Percentiles rank a stretch among this genome's conserved stretches.
Evolutionary conservation across 371 early-diverging fungal species (phyloP).

Genomic region (Mucor saturninus): DNA sequence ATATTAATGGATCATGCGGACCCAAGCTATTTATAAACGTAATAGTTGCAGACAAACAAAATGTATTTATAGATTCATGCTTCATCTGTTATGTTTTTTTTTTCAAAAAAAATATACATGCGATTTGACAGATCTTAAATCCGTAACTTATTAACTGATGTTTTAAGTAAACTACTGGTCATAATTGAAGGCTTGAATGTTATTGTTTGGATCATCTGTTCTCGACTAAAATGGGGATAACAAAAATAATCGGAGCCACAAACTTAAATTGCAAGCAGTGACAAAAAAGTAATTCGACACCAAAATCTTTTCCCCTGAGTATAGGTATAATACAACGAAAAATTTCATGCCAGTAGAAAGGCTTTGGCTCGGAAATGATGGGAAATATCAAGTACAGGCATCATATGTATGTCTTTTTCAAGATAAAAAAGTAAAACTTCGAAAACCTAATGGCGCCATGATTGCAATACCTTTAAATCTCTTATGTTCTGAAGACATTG

Average conservation of each 20-base stretch:
- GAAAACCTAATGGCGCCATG: constrained; percentile 38
- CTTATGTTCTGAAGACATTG: constrained; percentile 39
- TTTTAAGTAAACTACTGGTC: no score
- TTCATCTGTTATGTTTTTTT: no score
- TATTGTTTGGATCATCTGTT: not conserved
- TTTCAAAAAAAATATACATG: no score
- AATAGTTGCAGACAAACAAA: no score
- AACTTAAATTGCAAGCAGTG: not conserved
- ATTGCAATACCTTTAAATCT: constrained; percentile 46
- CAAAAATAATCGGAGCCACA: not conserved
- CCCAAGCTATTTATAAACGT: no score
- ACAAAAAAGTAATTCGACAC: not conserved
- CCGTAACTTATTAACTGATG: no score
- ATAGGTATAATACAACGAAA: not conserved
- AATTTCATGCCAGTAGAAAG: constrained; percentile 16
- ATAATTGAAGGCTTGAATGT: not conserved
- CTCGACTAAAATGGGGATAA: not conserved
- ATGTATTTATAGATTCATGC: no score
- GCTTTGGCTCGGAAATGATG: constrained; percentile 44
- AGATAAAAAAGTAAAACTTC: constrained; percentile 47
- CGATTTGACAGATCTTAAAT: no score
- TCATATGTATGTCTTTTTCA: constrained; percentile 42
- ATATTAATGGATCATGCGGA: no score
- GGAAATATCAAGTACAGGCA: constrained; percentile 45
- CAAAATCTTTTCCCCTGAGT: not conserved